Conservation (phyloP, 2,329 filamentous ascomycete species). For the Scedosporium aurantiacum region DNA sequence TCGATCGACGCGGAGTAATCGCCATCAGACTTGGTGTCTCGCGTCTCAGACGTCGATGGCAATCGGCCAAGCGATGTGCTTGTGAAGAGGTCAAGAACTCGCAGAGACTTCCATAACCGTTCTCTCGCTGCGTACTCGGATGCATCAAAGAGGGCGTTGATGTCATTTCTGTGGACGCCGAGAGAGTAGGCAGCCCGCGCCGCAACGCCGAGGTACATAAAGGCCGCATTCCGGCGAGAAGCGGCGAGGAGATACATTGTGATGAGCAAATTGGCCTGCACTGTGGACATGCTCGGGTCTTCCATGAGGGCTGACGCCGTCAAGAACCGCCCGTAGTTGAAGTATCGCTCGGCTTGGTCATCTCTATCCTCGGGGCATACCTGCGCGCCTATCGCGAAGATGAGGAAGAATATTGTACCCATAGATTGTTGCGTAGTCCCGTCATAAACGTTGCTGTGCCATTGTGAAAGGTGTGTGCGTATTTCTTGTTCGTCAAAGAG, state of each 20-base stretch:
- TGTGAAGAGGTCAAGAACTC: slow-evolving; percentile 22
- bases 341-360: slow-evolving; percentile 20
- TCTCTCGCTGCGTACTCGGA: slow-evolving; percentile 12
- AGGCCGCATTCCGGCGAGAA: slow-evolving; percentile 24
- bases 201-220: slow-evolving; percentile 26
- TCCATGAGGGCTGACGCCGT: slow-evolving; percentile 22
- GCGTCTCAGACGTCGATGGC: slow-evolving; percentile 19
- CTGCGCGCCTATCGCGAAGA: slow-evolving; percentile 22
- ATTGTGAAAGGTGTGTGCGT: slow-evolving; percentile 14
- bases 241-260: slow-evolving; percentile 24
- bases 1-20: slow-evolving; percentile 19
- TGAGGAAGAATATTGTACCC: slow-evolving; percentile 16
- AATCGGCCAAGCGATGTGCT: slow-evolving; percentile 22
- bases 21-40: slow-evolving; percentile 10
- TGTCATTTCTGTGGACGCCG: slow-evolving; percentile 20
- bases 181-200: slow-evolving; percentile 24
- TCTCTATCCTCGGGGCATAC: slow-evolving; percentile 20
- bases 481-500: slow-evolving; percentile 22
- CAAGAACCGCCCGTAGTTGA: slow-evolving; percentile 23
- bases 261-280: slow-evolving; percentile 23
- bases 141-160: slow-evolving; percentile 13
- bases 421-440: slow-evolving; percentile 4
- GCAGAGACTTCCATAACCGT: slow-evolving; percentile 21
- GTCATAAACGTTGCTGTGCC: slow-evolving; percentile 15
- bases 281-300: slow-evolving; percentile 21